Conservation (phyloP, 2,329 filamentous ascomycete genomes). For the Beauveria asiatica region DNA sequence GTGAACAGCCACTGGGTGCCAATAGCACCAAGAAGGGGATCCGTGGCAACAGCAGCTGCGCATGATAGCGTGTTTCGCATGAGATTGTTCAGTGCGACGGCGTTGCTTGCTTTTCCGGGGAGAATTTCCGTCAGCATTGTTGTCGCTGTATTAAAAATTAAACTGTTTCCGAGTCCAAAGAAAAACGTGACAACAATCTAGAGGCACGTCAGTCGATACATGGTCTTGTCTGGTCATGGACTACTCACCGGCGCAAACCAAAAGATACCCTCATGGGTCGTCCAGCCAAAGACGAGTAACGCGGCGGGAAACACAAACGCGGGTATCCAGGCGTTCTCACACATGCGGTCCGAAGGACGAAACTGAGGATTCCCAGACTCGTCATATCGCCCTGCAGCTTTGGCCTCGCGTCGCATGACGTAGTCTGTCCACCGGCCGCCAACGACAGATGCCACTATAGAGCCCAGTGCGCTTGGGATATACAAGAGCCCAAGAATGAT, state of each 20-base stretch:
- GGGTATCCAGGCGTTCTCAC: neutral
- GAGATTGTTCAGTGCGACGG: neutral
- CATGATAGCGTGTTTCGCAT: neutral
- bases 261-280: neutral
- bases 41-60: neutral
- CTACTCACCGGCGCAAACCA: neutral
- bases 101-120: neutral
- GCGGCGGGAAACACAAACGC: neutral
- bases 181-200: neutral
- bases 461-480: neutral
- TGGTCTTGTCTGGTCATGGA: too few relatives aligned
- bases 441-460: neutral
- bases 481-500: neutral
- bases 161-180: neutral
- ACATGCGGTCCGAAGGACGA: neutral
- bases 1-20: neutral
- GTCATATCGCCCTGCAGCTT: neutral
- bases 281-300: neutral
- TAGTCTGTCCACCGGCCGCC: neutral
- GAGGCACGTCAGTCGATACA: neutral
- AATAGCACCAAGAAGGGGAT: neutral
- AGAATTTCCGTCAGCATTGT: neutral
- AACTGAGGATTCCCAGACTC: neutral
- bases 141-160: neutral
- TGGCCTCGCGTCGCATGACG: neutral